Percentiles rank a stretch among this genome's conserved stretches.
Evolutionary conservation across 2,329 filamentous ascomycete genomes (phyloP).

Genomic region (Botrytis fragariae): DNA sequence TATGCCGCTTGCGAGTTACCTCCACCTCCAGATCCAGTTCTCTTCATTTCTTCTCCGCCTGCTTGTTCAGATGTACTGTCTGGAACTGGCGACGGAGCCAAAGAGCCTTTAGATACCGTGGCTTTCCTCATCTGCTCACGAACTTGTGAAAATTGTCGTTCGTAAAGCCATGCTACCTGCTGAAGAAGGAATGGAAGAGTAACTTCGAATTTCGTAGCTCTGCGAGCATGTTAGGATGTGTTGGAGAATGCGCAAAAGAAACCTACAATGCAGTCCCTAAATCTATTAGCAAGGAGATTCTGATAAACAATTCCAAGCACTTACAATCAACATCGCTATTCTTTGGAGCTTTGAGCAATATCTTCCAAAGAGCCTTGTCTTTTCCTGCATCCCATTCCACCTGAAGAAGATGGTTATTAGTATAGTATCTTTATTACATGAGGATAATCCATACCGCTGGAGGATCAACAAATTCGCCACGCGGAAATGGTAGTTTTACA

Average conservation of each 20-base stretch:
- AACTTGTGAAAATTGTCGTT: conserved; percentile 85
- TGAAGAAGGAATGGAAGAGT: conserved; percentile 85
- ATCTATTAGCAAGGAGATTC: conserved; percentile 24
- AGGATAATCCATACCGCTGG: conserved; percentile 60
- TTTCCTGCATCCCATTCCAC: conserved; percentile 86
- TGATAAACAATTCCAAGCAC: conserved; percentile 25
- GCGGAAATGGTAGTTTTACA: conserved; percentile 82
- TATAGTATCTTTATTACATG: background rate
- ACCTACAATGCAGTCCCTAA: conserved; percentile 75
- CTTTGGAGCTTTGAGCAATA: conserved; percentile 78
- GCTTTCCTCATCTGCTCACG: conserved; percentile 84
- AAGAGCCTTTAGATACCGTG: conserved; percentile 54
- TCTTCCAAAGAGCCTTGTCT: conserved; percentile 85
- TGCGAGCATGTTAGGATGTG: conserved; percentile 37
- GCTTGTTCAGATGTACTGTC: conserved; percentile 45
- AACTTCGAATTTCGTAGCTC: conserved; percentile 76
- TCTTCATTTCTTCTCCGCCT: conserved; percentile 49
- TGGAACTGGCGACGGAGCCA: conserved; percentile 56
- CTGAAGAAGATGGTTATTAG: conserved; percentile 45
- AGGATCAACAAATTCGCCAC: conserved; percentile 87
- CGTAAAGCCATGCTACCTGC: conserved; percentile 91
- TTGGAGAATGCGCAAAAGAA: background rate
- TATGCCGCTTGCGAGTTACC: conserved; percentile 26
- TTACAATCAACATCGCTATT: conserved; percentile 82
- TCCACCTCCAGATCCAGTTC: conserved; percentile 48